These are phyloP conservation scores for Starmerella floricola DNA, from an alignment of 805 yeast species.

Conservation along the genomic window DNA sequence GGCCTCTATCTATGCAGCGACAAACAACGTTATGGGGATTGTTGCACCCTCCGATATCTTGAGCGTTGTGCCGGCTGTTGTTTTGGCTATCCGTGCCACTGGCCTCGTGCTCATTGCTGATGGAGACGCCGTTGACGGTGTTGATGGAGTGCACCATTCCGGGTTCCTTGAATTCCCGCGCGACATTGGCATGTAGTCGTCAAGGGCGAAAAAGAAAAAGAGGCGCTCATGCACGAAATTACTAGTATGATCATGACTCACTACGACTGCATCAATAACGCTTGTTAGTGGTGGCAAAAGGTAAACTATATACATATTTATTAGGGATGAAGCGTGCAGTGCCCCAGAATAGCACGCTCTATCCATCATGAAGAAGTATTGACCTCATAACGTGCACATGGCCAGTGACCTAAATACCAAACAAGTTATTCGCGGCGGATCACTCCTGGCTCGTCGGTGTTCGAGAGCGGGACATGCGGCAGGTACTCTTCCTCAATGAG, in stretches of 20 bases:
- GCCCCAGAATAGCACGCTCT: no score
- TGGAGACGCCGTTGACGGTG: slow-evolving; percentile 26
- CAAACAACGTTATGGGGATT: slow-evolving; percentile 76
- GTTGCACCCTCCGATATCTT: slow-evolving; percentile 63
- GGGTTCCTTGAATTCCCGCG: slow-evolving; percentile 45
- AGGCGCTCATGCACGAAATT: background rate
- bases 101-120: slow-evolving; percentile 74
- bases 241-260: no score
- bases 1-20: slow-evolving; percentile 66
- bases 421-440: background rate
- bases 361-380: background rate
- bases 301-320: background rate
- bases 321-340: no score
- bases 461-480: slow-evolving; percentile 25
- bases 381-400: no score
- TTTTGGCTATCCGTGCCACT: slow-evolving; percentile 60
- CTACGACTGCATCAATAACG: no score
- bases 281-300: no score
- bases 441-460: slow-evolving; percentile 18
- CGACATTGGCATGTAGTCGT: slow-evolving; percentile 14
- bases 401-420: no score
- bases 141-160: slow-evolving; percentile 56
- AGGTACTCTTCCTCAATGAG: slow-evolving; percentile 38
- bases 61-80: slow-evolving; percentile 59
- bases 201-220: background rate